Evolutionary conservation across 805 yeast species (phyloP), one percentile per base, ranked within the genome.

Genomic region (Yarrowia divulgata): DNA sequence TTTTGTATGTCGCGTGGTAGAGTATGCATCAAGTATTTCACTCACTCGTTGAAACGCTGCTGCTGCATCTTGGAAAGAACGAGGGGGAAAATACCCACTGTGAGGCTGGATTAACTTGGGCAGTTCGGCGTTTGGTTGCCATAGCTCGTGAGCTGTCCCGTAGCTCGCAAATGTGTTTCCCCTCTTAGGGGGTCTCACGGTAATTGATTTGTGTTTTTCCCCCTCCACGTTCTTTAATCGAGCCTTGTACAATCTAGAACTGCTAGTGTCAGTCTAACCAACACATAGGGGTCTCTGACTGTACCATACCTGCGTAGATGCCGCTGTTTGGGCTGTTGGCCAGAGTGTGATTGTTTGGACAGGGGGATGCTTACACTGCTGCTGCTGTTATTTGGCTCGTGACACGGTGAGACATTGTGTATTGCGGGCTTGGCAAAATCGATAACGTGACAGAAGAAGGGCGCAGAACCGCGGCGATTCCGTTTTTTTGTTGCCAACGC

Each of bases 131-230:
- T 29, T 29, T 48, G 35, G 9, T 6, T 12, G 29, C 4, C 52
- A 5, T 8, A 14, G 10, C 18, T 23, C n/a, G n/a, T n/a, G n/a
- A n/a, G n/a, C n/a, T n/a, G n/a, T n/a, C n/a, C 52, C 32, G 55
- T 32, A 39, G 55, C 55, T 16, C 32, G 8, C 39, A 6, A 23
- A 12, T 14, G 2, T 8, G 34, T 49, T 48, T 52, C 57, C 57
- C 57, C 57, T 52, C 57, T 18, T 52, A 14, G 29, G 40, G 37
- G 10, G 57, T 34, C 42, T 35, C 42, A 52, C 57, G 57, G 57
- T 12, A n/a, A 52, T 52, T 52, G 57, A 35, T 52, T 52, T 52
- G 39, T n/a, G 23, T 50, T 50, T 37, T 4, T 52, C 16, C 57
- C 40, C 40, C 42, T 23, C 57, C 57, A 34, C 10, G 9, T 35